Conservation (phyloP, 225 moss, liverwort and hornwort genomes). For the Ulota crispa region DNA sequence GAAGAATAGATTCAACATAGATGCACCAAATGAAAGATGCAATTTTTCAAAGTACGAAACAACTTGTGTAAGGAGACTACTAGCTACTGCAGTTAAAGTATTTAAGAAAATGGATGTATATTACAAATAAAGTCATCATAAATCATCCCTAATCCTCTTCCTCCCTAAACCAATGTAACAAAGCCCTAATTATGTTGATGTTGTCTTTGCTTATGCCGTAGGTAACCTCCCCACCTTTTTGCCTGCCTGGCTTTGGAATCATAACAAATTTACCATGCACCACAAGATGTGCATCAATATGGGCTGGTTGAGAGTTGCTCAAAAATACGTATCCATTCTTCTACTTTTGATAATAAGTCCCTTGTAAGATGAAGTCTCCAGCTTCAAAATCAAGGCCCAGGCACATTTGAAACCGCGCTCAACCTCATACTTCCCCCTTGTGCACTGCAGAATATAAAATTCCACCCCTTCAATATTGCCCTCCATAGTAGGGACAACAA, state of each 20-base stretch:
- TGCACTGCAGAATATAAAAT: background rate
- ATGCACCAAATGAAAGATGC: fast-evolving
- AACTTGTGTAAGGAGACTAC: no score
- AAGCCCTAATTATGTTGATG: background rate
- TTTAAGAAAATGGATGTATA: no score
- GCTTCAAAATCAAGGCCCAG: background rate
- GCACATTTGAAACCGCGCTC: background rate
- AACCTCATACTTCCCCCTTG: background rate
- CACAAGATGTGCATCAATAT: background rate
- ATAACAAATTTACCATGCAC: background rate
- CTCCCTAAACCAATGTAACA: background rate
- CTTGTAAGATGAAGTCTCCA: background rate
- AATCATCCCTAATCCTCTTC: background rate
- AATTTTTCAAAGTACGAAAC: no score
- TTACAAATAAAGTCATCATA: no score
- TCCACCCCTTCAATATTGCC: background rate
- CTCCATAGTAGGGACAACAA: no score
- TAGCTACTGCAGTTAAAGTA: no score
- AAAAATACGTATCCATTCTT: background rate
- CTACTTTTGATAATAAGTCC: background rate
- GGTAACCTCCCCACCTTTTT: background rate
- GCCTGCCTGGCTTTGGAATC: background rate
- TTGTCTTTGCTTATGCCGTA: background rate
- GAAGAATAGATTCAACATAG: no score
- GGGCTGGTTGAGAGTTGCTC: background rate